Base-by-base conservation (phyloP, 441 rosid species). In the Bruguiera hainesii region DNA sequence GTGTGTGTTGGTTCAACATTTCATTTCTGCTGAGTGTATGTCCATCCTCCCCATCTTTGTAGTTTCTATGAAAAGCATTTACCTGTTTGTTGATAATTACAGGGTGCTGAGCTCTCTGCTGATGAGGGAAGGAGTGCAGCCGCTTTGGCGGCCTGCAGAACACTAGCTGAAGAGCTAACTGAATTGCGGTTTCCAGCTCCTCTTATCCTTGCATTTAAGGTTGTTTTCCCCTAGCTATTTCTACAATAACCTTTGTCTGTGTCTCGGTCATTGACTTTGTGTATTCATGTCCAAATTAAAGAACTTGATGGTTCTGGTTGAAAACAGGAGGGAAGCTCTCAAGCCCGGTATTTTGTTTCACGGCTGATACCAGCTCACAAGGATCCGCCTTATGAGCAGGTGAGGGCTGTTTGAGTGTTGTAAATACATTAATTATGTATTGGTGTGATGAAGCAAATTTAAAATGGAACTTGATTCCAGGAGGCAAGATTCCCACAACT, bases 351-450 rank as follows among this genome's bases (percentile, higher is more conserved):
- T 74, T 95, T 95, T 78, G 89, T 89, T 68, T 85, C 95, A 60
- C 84, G 96, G 73, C 79, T 92, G 78, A 95, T 95, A 73, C 95
- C 99, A 20, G 98, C 97, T 49, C 97, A 92, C 83, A 92, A 90
- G 83, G 99, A 95, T 77, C 96, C 96, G 74, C 96, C 99, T 55
- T 95, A 95, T 63, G 97, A 92, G 67, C 99, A 92, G 93, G 97
- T 92, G 60, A 83, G 71, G 56, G 57, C 39, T 6, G 33, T 13
- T 6, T n/a, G 58, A 23, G 20, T 64, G 23, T 15, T 46, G 56
- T 5, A 15, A 23, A 42, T 51, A 57, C 21, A 20, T 29, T 3
- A 2, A 52, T 25, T 20, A 25, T 52, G 8, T 0, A 52, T 21
- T 8, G 28, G 15, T 20, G 26, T 19, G 13, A 2, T 53, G 58